Evolutionary conservation across 1,139 yeast genomes (phyloP).

Genomic region (Pneumocystis murina): DNA sequence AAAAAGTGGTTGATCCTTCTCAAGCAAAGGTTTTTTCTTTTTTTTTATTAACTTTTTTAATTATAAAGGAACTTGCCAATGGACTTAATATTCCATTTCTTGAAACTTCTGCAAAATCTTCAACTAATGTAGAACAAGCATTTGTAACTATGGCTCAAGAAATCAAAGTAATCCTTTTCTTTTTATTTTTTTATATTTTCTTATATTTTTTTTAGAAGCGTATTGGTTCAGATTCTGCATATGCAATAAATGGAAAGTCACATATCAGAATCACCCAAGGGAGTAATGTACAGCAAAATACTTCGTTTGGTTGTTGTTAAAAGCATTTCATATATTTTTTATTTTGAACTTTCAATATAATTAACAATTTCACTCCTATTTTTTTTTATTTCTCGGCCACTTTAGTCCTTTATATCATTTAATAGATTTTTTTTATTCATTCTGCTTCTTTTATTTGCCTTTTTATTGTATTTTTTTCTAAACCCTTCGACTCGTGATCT

Average conservation of each 20-base stretch:
- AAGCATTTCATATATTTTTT: neutral
- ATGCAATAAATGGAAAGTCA: slow-evolving; percentile 43
- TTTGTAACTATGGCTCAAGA: slow-evolving; percentile 98
- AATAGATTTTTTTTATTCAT: too few species aligned
- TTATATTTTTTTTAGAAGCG: slow-evolving; percentile 30
- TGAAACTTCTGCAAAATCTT: slow-evolving; percentile 90
- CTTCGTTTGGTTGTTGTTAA: slow-evolving; percentile 66
- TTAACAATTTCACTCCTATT: neutral
- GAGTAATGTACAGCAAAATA: slow-evolving; percentile 59
- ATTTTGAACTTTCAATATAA: neutral
- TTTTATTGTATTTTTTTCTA: neutral
- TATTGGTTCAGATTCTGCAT: slow-evolving; percentile 56
- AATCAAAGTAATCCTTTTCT: slow-evolving; percentile 43
- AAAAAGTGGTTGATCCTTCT: slow-evolving; percentile 89
- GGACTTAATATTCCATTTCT: slow-evolving; percentile 88
- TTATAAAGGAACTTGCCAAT: slow-evolving; percentile 67
- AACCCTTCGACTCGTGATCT: neutral
- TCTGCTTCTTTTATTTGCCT: neutral
- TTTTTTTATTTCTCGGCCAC: neutral
- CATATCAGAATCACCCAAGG: slow-evolving; percentile 74
- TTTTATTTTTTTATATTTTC: neutral
- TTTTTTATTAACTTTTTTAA: neutral
- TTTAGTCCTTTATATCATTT: too few species aligned
- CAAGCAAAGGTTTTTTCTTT: slow-evolving; percentile 47
- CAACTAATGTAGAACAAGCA: slow-evolving; percentile 96